Evolutionary conservation across 305 asterid species (phyloP), one percentile per base, ranked within the genome.

Genomic region (Plantago coronopus): DNA sequence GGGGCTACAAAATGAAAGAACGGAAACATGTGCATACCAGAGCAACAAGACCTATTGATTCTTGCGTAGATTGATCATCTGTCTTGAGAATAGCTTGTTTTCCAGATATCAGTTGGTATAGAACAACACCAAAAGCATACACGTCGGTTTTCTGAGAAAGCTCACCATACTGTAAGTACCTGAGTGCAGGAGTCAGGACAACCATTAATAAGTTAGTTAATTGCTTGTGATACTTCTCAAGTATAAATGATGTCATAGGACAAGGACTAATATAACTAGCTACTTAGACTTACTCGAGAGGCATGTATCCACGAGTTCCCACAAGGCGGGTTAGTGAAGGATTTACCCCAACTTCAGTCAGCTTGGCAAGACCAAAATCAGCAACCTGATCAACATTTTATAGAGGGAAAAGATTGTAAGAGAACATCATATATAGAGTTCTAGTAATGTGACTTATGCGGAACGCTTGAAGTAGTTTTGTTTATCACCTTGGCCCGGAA

Each of bases 281-380:
- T 40, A 40, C 12, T n/a, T 9, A 7, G 9, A 62, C 77, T 72
- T 78, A 86, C 95, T 89, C 97, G 1, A 89, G 94, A 63, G 95
- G 81, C 89, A 89, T 84, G 82, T 89, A 89, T 51, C 97, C 97
- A 34, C 84, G 83, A 7, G 97, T 89, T 25, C 97, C 95, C 53
- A 79, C 85, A 2, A 89, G n/a, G n/a, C n/a, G 82, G 23, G 94
- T 86, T 60, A 79, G 86, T 37, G 81, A 21, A 40, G 95, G 83
- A 65, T 71, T 69, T 64, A 88, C 72, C 29, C 90, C 95, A 17
- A 78, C 91, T 76, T 82, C 85, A 10, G 85, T 79, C 65, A 89
- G 83, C 64, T 84, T 89, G 12, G 97, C 60, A 16, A 86, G 91
- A 6, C 97, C 97, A 74, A 89, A 89, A 70, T 86, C 97, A 21